These are phyloP conservation scores for Maudiozyma bulderi DNA, from an alignment of 805 yeast species.

Conservation along the genomic window DNA sequence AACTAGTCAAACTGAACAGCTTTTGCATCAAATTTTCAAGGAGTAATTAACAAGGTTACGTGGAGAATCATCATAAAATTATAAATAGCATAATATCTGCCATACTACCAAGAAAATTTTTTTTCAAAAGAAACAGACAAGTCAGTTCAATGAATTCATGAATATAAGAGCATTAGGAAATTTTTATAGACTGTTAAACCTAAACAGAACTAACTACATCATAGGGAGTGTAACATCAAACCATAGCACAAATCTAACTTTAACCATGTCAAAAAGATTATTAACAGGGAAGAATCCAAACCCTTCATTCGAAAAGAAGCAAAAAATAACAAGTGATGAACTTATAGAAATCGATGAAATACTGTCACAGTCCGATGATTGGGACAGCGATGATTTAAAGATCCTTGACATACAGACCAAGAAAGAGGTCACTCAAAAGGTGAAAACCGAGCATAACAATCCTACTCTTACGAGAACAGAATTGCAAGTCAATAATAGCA, in stretches of 20 bases:
- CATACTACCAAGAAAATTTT: no score
- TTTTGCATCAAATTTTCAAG: no score
- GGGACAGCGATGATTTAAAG: slow-evolving; percentile 1
- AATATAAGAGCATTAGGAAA: not conserved
- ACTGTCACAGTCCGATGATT: slow-evolving; percentile 15
- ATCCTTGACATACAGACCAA: not conserved
- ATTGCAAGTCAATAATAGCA: no score
- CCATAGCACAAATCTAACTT: not conserved
- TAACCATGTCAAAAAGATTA: not conserved
- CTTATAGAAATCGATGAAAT: slow-evolving; percentile 3
- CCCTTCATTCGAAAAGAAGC: slow-evolving; percentile 1
- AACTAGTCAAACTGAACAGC: no score
- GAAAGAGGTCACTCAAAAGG: not conserved
- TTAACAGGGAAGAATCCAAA: not conserved
- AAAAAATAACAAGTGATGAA: slow-evolving; percentile 4
- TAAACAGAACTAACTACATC: not conserved
- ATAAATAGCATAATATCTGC: no score
- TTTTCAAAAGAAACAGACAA: no score
- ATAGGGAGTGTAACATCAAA: not conserved
- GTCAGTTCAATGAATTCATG: not conserved
- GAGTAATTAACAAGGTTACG: no score
- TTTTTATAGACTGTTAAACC: not conserved
- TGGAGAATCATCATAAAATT: no score
- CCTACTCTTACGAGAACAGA: no score
- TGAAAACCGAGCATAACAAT: not conserved